phyloP scores from a whole-genome alignment of 192 early-diverging fungal species.

The Backusella morwellensis region DNA sequence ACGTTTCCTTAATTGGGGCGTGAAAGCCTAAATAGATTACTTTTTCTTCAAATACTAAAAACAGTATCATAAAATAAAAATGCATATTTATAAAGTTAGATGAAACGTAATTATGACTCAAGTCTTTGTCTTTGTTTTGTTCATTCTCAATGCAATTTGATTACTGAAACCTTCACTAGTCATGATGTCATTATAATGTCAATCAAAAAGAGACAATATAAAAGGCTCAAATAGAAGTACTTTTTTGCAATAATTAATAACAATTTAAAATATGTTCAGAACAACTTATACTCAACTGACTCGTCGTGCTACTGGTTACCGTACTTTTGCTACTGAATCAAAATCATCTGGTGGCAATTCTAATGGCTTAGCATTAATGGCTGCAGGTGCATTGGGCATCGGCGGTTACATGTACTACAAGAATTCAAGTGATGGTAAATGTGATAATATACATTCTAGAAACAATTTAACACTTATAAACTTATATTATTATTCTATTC shows the following conservation, averaged over 20 bases:
- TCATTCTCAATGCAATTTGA: neutral
- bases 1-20: constrained; percentile 13
- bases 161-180: neutral
- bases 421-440: neutral
- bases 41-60: neutral
- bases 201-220: neutral
- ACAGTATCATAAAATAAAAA: neutral
- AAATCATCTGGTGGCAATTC: neutral
- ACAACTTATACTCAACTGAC: neutral
- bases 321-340: neutral
- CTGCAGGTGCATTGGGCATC: neutral
- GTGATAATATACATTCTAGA: neutral
- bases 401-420: neutral
- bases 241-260: neutral
- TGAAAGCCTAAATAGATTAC: neutral
- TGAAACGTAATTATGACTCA: neutral
- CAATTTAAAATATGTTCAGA: neutral
- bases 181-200: neutral
- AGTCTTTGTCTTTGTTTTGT: neutral
- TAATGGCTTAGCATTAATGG: neutral
- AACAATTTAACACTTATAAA: neutral
- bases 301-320: neutral
- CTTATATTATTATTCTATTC: neutral
- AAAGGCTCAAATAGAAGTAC: neutral
- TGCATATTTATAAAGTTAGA: neutral